phyloP scores from a whole-genome alignment of 2,329 filamentous ascomycete genomes.

The Ophiocordyceps australis region DNA sequence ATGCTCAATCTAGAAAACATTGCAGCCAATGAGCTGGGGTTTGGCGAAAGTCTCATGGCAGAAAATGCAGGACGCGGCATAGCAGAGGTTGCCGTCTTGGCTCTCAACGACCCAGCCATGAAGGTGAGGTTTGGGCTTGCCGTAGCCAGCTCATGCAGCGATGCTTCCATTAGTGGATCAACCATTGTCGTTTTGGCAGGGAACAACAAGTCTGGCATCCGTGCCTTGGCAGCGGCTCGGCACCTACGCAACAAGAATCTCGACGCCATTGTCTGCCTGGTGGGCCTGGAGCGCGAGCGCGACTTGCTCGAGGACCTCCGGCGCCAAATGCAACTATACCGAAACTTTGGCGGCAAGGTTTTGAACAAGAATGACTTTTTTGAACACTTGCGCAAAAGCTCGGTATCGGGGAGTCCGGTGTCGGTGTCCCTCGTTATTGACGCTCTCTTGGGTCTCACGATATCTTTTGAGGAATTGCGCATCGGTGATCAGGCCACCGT shows the following conservation, averaged over 20 bases:
- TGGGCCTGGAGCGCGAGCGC: slow-evolving; percentile 67
- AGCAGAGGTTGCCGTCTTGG: slow-evolving; percentile 60
- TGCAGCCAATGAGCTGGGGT: slow-evolving; percentile 68
- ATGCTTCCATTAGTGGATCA: slow-evolving; percentile 12
- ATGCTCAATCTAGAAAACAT: slow-evolving; percentile 90
- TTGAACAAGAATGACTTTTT: slow-evolving; percentile 42
- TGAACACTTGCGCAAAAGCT: slow-evolving; percentile 33
- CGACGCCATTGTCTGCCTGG: slow-evolving; percentile 65
- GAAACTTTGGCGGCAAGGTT: slow-evolving; percentile 64
- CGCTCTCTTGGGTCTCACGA: slow-evolving; percentile 69
- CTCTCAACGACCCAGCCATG: slow-evolving; percentile 44
- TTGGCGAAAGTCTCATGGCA: slow-evolving; percentile 78
- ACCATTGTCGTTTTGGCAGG: slow-evolving; percentile 66
- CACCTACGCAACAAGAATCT: slow-evolving; percentile 73
- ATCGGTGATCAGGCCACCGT: slow-evolving; percentile 68
- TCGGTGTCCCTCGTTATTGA: slow-evolving; percentile 73
- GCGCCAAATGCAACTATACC: slow-evolving; percentile 69
- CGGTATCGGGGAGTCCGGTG: slow-evolving; percentile 19
- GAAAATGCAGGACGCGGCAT: slow-evolving; percentile 84
- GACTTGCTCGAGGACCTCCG: slow-evolving; percentile 66
- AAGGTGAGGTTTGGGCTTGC: slow-evolving; percentile 30
- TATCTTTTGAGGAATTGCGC: slow-evolving; percentile 75
- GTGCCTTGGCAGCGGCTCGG: slow-evolving; percentile 69
- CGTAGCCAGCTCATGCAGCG: slow-evolving; percentile 15
- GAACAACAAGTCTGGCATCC: slow-evolving; percentile 80